These are phyloP conservation scores for Fusarium poae DNA, from an alignment of 2,329 filamentous ascomycete species.

Conservation along the genomic window DNA sequence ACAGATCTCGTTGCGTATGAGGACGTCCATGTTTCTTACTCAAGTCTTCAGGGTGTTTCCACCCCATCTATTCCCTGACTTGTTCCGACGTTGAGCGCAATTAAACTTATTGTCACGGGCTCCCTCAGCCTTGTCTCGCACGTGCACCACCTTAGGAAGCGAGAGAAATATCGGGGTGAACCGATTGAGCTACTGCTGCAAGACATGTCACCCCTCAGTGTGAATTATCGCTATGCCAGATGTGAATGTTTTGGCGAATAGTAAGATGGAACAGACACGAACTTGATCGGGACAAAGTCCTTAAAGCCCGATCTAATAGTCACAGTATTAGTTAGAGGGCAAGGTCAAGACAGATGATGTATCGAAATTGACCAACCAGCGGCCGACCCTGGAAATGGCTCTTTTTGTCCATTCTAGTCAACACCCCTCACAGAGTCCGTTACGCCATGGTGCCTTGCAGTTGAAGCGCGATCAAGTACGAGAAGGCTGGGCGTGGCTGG, in stretches of 20 bases:
- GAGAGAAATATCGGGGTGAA: constrained; percentile 6
- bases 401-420: constrained; percentile 7
- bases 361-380: constrained; percentile 26
- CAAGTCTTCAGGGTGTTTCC: constrained; percentile 4
- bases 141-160: constrained; percentile 20
- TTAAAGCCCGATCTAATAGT: constrained; percentile 17
- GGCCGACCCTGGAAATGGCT: constrained; percentile 28
- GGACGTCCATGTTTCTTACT: not conserved
- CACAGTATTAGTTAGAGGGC: not conserved
- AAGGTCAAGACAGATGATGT: constrained; percentile 5
- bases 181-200: constrained; percentile 40
- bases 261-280: constrained; percentile 6
- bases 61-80: constrained; percentile 4
- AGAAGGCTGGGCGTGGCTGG: constrained; percentile 18
- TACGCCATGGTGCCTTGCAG: constrained; percentile 36
- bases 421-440: constrained; percentile 34
- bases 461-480: constrained; percentile 23
- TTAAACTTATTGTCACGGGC: constrained; percentile 37
- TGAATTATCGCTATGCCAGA: constrained; percentile 25
- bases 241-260: constrained; percentile 17
- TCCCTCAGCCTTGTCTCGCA: constrained; percentile 37
- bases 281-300: constrained; percentile 18
- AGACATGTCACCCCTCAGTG: constrained; percentile 37
- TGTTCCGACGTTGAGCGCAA: constrained; percentile 21
- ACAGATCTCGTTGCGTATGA: not conserved